Conservation (phyloP, 2,329 filamentous ascomycete species). For the Colletotrichum sp. region DNA sequence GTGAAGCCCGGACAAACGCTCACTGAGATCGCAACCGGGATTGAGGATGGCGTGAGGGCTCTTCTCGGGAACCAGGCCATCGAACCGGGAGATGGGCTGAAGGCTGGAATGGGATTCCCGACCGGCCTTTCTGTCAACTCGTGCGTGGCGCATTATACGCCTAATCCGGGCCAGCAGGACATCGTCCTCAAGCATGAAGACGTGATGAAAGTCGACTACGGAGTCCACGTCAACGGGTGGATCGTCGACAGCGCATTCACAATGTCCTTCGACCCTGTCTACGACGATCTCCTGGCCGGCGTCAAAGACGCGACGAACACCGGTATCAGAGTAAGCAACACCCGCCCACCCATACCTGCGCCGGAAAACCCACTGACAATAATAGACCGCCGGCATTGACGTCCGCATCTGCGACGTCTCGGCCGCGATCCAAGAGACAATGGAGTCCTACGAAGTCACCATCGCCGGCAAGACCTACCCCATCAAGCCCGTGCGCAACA, state of each 20-base stretch:
- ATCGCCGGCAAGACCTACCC: constrained; percentile 79
- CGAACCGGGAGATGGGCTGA: constrained; percentile 77
- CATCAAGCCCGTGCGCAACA: constrained; percentile 84
- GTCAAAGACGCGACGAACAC: constrained; percentile 83
- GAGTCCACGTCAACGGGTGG: constrained; percentile 79
- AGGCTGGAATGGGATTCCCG: constrained; percentile 86
- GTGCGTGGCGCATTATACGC: constrained; percentile 85
- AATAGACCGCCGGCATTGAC: constrained; percentile 76
- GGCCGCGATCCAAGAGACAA: constrained; percentile 83
- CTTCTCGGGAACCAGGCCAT: constrained; percentile 79
- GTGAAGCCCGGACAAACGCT: constrained; percentile 83
- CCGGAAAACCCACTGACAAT: background rate
- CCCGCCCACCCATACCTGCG: fast-evolving
- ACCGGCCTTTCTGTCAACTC: constrained; percentile 85
- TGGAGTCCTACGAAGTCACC: constrained; percentile 93
- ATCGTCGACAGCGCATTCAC: constrained; percentile 87
- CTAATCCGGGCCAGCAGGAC: constrained; percentile 81
- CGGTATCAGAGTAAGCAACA: constrained; percentile 65
- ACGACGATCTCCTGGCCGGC: constrained; percentile 75
- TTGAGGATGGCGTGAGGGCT: constrained; percentile 81
- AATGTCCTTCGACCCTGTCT: constrained; percentile 75
- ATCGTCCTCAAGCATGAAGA: constrained; percentile 74
- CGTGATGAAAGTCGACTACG: constrained; percentile 84
- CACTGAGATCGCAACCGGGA: constrained; percentile 85
- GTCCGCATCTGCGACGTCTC: constrained; percentile 88